phyloP scores from a whole-genome alignment of 73 alveolate genomes.

The Paramecium biaurelia region DNA sequence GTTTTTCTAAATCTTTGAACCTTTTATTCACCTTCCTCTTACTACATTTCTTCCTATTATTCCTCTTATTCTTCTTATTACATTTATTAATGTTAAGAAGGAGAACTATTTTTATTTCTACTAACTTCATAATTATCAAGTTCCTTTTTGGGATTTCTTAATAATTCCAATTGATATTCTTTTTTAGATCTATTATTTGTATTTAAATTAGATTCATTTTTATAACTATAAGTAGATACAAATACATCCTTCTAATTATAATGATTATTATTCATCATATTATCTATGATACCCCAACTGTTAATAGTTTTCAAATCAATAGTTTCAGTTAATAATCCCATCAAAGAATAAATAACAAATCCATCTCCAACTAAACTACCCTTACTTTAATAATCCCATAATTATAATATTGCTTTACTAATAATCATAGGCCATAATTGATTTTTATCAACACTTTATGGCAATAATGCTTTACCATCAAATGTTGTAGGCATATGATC shows the following conservation, averaged over 20 bases:
- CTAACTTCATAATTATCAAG: background rate
- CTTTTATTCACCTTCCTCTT: background rate
- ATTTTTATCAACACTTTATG: conserved; percentile 81
- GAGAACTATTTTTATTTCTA: background rate
- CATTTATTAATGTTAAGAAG: background rate
- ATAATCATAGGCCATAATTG: conserved; percentile 96
- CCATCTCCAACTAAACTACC: conserved; percentile 75
- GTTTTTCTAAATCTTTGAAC: background rate
- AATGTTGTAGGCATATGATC: conserved; percentile 93
- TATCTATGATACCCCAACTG: conserved; percentile 41
- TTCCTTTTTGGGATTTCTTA: conserved; percentile 6
- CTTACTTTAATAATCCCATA: conserved; percentile 74
- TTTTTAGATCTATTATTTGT: conserved; percentile 8
- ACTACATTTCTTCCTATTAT: background rate
- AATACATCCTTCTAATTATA: conserved; percentile 35
- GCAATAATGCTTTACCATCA: conserved; percentile 87
- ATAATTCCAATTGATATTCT: background rate
- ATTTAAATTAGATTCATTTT: background rate
- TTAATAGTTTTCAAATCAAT: conserved; percentile 67
- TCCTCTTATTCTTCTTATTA: background rate
- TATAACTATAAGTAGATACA: conserved; percentile 40
- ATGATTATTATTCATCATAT: conserved; percentile 48
- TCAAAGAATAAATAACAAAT: conserved; percentile 89
- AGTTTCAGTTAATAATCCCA: conserved; percentile 95
- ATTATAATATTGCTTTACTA: conserved; percentile 91